Evolutionary conservation across 441 rosid species (phyloP).

Genomic region (Populus trichocarpa): DNA sequence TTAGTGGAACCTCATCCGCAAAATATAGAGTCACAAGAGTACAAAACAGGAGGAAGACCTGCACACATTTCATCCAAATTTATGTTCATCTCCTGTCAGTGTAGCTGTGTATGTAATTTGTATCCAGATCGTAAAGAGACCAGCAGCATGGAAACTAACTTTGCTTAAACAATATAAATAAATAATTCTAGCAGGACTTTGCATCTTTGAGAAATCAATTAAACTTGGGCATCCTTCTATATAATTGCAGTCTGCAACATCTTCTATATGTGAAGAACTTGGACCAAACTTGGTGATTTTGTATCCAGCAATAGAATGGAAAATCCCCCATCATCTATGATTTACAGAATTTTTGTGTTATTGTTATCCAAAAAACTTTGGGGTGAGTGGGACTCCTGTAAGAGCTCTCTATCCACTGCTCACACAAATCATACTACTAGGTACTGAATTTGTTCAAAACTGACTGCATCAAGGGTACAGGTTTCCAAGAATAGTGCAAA

Average conservation of each 20-base stretch:
- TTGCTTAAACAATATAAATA: background rate
- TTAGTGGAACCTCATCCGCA: slow-evolving; percentile 82
- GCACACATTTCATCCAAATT: slow-evolving; percentile 23
- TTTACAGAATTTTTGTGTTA: background rate
- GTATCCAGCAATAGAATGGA: background rate
- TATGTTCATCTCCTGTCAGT: background rate
- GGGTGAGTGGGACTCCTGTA: background rate
- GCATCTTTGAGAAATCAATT: background rate
- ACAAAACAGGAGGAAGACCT: slow-evolving; percentile 84
- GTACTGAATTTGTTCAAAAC: background rate
- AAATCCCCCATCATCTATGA: background rate
- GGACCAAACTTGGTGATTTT: background rate
- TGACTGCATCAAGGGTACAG: background rate
- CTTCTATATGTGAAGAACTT: slow-evolving; percentile 3
- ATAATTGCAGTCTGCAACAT: background rate
- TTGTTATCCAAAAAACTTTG: background rate
- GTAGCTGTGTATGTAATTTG: background rate
- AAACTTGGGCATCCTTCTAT: background rate
- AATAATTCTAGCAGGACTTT: background rate
- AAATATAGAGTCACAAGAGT: slow-evolving; percentile 80
- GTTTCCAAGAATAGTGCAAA: background rate
- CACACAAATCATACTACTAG: background rate
- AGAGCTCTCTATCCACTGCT: background rate
- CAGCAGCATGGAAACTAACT: background rate
- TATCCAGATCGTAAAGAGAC: background rate